Evolutionary conservation across 371 early-diverging fungal species (phyloP).

Genomic region (Lichtheimia ramosa): DNA sequence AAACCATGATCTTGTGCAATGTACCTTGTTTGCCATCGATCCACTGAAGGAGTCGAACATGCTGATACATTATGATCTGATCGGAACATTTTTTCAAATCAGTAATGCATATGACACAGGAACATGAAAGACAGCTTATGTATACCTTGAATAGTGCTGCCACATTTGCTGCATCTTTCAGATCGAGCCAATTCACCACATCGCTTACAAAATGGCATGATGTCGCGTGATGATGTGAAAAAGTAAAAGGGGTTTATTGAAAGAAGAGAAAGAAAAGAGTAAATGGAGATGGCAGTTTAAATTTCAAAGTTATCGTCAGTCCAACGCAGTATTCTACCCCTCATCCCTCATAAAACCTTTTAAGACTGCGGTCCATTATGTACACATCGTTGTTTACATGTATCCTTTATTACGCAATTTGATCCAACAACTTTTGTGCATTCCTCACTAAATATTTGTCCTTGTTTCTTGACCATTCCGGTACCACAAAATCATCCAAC

Average conservation of each 20-base stretch:
- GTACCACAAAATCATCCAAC: constrained; percentile 21
- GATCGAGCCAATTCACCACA: constrained; percentile 37
- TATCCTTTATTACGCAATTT: neutral
- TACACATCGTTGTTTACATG: neutral
- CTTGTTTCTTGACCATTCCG: constrained; percentile 24
- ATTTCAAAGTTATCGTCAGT: too few species aligned
- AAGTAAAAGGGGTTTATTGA: constrained; percentile 2
- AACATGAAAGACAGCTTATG: neutral
- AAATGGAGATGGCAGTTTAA: neutral
- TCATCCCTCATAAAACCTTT: too few species aligned
- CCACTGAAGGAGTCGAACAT: constrained; percentile 8
- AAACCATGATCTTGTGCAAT: too few species aligned
- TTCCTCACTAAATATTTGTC: constrained; percentile 4
- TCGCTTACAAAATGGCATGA: constrained; percentile 36
- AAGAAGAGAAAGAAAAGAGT: constrained; percentile 6
- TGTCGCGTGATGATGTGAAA: neutral
- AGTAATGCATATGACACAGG: neutral
- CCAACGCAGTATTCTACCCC: too few species aligned
- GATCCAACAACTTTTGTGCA: neutral
- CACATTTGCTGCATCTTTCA: constrained; percentile 34
- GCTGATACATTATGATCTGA: neutral
- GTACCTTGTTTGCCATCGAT: constrained; percentile 34
- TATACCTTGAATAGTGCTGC: constrained; percentile 21
- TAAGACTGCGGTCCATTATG: too few species aligned
- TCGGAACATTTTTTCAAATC: constrained; percentile 8